A percentile compares a stretch with the other conserved stretches of the same genome.
Evolutionary conservation across 352 stramenopile species (phyloP).

Genomic region (Phytophthora brassicae): DNA sequence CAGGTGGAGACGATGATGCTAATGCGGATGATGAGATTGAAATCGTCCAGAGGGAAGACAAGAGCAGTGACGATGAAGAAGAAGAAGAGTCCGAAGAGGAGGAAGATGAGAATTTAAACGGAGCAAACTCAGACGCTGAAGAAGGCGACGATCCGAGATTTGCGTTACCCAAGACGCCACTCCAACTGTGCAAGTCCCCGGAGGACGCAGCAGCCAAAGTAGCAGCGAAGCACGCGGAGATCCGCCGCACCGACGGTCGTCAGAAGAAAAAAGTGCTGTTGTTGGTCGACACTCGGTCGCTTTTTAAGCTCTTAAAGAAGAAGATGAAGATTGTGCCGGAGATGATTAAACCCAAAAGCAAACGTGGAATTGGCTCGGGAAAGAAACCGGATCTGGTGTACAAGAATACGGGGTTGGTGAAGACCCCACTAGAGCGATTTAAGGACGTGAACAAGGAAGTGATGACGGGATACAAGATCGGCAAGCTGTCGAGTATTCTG

Average conservation of each 20-base stretch:
- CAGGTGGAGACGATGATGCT: conserved; percentile 22
- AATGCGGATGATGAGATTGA: conserved; percentile 41
- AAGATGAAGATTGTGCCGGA: conserved; percentile 57
- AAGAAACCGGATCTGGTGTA: conserved; percentile 60
- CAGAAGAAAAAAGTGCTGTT: conserved; percentile 75
- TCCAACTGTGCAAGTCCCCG: conserved; percentile 49
- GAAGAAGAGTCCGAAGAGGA: conserved; percentile 17
- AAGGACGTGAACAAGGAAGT: conserved; percentile 63
- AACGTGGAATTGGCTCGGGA: conserved; percentile 54
- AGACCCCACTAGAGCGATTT: conserved; percentile 72
- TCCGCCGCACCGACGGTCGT: conserved; percentile 54
- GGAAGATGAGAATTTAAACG: conserved; percentile 19
- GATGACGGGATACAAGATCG: conserved; percentile 58
- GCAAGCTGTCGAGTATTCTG: conserved; percentile 62
- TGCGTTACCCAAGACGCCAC: conserved; percentile 32
- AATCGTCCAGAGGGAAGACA: conserved; percentile 12
- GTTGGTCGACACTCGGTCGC: conserved; percentile 46
- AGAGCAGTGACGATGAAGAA: conserved; percentile 7
- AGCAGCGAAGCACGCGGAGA: conserved; percentile 46
- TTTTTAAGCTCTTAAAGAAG: conserved; percentile 68
- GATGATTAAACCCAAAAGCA: conserved; percentile 57
- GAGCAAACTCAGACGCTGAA: conserved; percentile 13
- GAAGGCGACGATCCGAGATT: conserved; percentile 11
- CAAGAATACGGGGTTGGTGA: conserved; percentile 63
- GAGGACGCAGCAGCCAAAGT: conserved; percentile 51